A percentile compares a stretch with the other conserved stretches of the same genome.
phyloP scores from a whole-genome alignment of 2,329 filamentous ascomycete genomes.

The Cladosporium sphaerospermum region DNA sequence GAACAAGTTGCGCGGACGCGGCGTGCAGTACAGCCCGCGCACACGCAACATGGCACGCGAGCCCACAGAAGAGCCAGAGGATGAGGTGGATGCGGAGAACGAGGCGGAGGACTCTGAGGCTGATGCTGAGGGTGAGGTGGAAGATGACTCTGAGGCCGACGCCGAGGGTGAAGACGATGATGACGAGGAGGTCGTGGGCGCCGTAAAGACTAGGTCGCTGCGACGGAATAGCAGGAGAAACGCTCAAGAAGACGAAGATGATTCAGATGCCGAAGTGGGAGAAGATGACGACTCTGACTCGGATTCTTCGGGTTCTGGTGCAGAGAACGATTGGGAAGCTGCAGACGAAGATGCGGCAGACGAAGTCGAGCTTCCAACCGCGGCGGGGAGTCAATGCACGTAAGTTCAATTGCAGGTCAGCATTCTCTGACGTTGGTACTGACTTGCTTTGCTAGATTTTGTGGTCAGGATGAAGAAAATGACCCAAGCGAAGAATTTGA shows the following conservation, averaged over 20 bases:
- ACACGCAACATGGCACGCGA: conserved; percentile 11
- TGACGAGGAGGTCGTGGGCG: conserved; percentile 34
- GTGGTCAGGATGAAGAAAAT: conserved; percentile 73
- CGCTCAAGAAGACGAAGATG: conserved; percentile 33
- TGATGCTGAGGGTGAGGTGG: conserved; percentile 33
- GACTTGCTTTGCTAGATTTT: conserved; percentile 56
- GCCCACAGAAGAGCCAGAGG: conserved; percentile 30
- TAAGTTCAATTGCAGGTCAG: conserved; percentile 37
- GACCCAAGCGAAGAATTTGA: conserved; percentile 78
- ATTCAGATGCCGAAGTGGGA: conserved; percentile 30
- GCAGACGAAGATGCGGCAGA: conserved; percentile 53
- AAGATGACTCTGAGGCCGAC: conserved; percentile 39
- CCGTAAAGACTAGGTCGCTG: conserved; percentile 31
- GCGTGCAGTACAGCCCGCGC: conserved; percentile 24
- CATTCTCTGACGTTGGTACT: conserved; percentile 12
- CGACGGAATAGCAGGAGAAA: conserved; percentile 28
- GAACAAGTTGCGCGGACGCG: conserved; percentile 28
- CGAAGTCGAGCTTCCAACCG: conserved; percentile 44
- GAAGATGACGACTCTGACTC: conserved; percentile 28
- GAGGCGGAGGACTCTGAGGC: conserved; percentile 33
- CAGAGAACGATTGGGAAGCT: conserved; percentile 48
- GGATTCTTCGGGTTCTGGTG: conserved; percentile 43
- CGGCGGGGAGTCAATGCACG: conserved; percentile 58
- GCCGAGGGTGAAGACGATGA: conserved; percentile 36
- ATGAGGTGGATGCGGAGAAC: conserved; percentile 28